Percentiles rank a stretch among this genome's conserved stretches.
phyloP scores from a whole-genome alignment of 768 basidiomycete genomes.

The Pleurotus citrinopileatus region DNA sequence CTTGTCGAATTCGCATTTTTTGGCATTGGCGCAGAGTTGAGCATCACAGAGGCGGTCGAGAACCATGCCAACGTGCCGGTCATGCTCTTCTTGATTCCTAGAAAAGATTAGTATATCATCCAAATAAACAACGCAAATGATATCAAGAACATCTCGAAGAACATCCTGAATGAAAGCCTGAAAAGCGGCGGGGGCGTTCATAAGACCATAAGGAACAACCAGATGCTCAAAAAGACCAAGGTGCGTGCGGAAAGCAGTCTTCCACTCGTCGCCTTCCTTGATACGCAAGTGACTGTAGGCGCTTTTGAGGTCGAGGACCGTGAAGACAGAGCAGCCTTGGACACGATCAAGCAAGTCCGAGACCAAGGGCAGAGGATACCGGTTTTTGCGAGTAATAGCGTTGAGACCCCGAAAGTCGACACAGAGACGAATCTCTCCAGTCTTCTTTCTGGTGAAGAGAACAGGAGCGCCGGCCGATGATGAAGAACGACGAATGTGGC shows the following conservation, averaged over 20 bases:
- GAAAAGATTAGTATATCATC: constrained; percentile 45
- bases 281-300: constrained; percentile 25
- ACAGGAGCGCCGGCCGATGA: constrained; percentile 29
- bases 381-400: constrained; percentile 29
- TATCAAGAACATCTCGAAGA: constrained; percentile 19
- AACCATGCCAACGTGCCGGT: constrained; percentile 28
- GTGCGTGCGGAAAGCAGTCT: constrained; percentile 11
- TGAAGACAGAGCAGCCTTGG: constrained; percentile 24
- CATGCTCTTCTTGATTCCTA: constrained; percentile 27
- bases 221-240: constrained; percentile 35
- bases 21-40: constrained; percentile 32
- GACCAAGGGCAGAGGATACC: constrained; percentile 31
- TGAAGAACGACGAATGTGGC: constrained; percentile 30
- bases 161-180: background rate
- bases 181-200: constrained; percentile 36
- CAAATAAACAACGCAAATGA: constrained; percentile 40
- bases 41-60: constrained; percentile 27
- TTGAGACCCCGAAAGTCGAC: constrained; percentile 28
- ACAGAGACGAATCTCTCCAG: constrained; percentile 28
- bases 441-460: constrained; percentile 31
- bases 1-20: constrained; percentile 38
- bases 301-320: constrained; percentile 32
- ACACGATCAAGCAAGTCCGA: constrained; percentile 27
- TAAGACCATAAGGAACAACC: constrained; percentile 36
- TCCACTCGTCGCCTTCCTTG: constrained; percentile 5